Base-by-base conservation (phyloP, 805 yeast genomes). In the Debaryomyces tyrocola region DNA sequence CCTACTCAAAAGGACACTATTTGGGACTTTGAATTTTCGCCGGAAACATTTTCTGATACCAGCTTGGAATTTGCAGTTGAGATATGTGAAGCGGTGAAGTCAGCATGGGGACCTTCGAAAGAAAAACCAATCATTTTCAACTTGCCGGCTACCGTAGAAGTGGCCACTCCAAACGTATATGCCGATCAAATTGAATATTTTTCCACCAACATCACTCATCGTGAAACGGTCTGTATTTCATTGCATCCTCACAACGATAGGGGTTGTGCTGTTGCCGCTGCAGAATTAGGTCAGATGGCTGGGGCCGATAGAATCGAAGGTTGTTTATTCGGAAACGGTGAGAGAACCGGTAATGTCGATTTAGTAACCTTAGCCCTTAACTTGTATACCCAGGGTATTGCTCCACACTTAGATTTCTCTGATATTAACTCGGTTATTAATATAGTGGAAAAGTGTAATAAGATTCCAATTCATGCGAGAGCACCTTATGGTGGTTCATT, bases 231-330 rank as follows among this genome's bases (percentile, higher is more conserved):
- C 20, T 82, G 88, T 56, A 79, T 87, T 43, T 86, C 94, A 11
- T 77, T 87, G 46, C 95, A 87, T 64, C 87, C 90, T 28, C 95
- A 87, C 67, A 87, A 87, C 56, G 94, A 87, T 67, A 78, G 95
- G 59, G 95, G 95, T 18, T 86, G 92, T 63, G 91, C 87, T 11
- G 91, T 87, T n/a, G 94, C 92, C 9, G 94, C 94, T 31, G 85
- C 90, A 3, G 95, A 87, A 66, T 76, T 87, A 46, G 95, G 87
- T 39, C 84, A 82, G 59, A 59, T 87, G 66, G 95, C 90, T 2
- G 95, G 95, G 44, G 95, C 90, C n/a, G 90, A 87, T 63, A 79
- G 95, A 64, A 87, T 87, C 20, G 95, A 87, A 67, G 95, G 95
- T 18, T 87, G 92, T 69, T 68, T 87, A 40, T 87, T 87, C 57